Evolutionary conservation across 179 eudicot genomes (phyloP).

Genomic region (Silene coronaria): DNA sequence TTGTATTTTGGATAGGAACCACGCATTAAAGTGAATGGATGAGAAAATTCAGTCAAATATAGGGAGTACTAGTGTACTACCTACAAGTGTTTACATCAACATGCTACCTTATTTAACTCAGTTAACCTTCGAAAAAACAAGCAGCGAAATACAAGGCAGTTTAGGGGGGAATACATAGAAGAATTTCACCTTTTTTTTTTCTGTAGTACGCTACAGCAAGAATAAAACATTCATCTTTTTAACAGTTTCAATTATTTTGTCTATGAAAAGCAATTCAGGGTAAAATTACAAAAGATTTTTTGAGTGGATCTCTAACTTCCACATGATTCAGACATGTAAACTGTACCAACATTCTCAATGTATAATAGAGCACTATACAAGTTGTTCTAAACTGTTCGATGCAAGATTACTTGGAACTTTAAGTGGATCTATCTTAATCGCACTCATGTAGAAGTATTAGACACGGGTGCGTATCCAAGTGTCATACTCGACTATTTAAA

Average conservation of each 20-base stretch:
- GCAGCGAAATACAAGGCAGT: neutral
- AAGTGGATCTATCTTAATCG: neutral
- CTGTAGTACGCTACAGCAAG: neutral
- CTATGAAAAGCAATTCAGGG: slow-evolving; percentile 10
- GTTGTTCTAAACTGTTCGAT: neutral
- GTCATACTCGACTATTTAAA: neutral
- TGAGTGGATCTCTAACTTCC: neutral
- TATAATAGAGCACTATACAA: neutral
- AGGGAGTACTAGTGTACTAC: neutral
- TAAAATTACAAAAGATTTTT: neutral
- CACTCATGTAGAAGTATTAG: neutral
- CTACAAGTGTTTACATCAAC: neutral
- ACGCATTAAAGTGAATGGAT: slow-evolving; percentile 1
- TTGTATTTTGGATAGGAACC: slow-evolving; percentile 10
- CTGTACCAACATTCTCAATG: neutral
- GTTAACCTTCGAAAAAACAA: neutral
- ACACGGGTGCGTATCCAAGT: neutral
- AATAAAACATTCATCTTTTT: slow-evolving; percentile 8
- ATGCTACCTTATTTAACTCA: neutral
- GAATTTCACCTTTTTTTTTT: neutral
- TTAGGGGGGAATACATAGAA: neutral
- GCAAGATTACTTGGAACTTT: neutral
- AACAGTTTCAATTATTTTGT: slow-evolving; percentile 1
- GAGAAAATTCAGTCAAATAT: slow-evolving; percentile 2
- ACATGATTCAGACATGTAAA: slow-evolving; percentile 6